These are phyloP conservation scores for Phytophthora pluvialis DNA, from an alignment of 352 stramenopile genomes.

Conservation along the genomic window DNA sequence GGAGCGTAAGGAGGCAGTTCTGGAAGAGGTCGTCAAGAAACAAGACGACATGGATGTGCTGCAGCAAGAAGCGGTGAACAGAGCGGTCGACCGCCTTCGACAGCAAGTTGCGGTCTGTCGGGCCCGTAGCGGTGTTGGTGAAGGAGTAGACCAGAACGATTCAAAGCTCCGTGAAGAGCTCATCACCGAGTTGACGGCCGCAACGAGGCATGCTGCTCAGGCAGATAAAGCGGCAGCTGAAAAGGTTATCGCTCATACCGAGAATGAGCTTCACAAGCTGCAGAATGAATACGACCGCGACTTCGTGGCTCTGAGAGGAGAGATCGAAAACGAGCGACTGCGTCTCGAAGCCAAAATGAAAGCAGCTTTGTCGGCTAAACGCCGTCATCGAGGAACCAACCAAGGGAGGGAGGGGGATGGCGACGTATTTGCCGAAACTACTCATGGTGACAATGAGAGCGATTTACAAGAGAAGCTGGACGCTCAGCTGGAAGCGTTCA, in stretches of 20 bases:
- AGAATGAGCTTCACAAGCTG: slow-evolving; percentile 27
- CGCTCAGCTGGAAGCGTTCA: slow-evolving; percentile 23
- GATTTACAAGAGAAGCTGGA: slow-evolving; percentile 26
- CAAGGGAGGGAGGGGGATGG: not conserved
- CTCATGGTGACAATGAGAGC: not conserved
- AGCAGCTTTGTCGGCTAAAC: slow-evolving; percentile 20
- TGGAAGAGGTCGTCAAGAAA: slow-evolving; percentile 46
- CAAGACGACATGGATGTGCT: slow-evolving; percentile 48
- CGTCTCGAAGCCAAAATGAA: slow-evolving; percentile 31
- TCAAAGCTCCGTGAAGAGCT: not conserved
- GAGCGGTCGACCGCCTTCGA: slow-evolving; percentile 17
- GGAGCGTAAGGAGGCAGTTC: slow-evolving; percentile 30
- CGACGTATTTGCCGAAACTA: not conserved
- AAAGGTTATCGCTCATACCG: slow-evolving; percentile 6
- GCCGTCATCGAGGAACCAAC: not conserved
- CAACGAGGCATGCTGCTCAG: slow-evolving; percentile 5
- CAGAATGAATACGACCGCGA: slow-evolving; percentile 27
- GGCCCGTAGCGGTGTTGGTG: not conserved
- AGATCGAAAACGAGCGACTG: slow-evolving; percentile 28
- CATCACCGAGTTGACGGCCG: slow-evolving; percentile 2
- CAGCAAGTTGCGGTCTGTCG: slow-evolving; percentile 19
- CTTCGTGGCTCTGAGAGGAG: slow-evolving; percentile 13
- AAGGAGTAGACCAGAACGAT: not conserved
- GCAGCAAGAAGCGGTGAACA: slow-evolving; percentile 25
- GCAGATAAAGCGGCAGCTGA: slow-evolving; percentile 18